A percentile compares a stretch with the other conserved stretches of the same genome.
Conservation (phyloP, 192 early-diverging fungal genomes). For the Podila horticola region DNA sequence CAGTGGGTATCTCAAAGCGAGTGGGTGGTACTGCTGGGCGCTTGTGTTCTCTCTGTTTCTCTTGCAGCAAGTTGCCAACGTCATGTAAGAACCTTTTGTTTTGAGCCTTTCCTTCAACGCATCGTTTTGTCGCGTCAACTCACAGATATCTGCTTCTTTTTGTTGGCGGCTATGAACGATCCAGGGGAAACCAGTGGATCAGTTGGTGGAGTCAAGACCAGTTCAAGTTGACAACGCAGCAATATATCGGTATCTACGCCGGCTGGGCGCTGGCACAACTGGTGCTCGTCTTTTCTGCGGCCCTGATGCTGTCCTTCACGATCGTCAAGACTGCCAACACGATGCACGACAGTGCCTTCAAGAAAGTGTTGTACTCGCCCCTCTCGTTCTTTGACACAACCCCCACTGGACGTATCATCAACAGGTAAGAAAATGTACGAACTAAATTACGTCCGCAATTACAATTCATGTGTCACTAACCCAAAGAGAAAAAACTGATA, state of each 20-base stretch:
- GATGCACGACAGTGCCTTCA: slow-evolving; percentile 72
- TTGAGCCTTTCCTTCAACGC: not conserved
- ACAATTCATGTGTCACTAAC: slow-evolving; percentile 70
- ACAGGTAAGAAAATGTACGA: slow-evolving; percentile 71
- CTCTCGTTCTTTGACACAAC: slow-evolving; percentile 91
- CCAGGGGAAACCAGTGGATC: slow-evolving; percentile 49
- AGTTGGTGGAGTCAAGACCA: slow-evolving; percentile 48
- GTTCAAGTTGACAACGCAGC: slow-evolving; percentile 12
- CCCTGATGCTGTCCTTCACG: slow-evolving; percentile 30
- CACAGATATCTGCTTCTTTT: not conserved
- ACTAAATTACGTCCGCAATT: slow-evolving; percentile 47
- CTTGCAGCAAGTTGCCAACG: slow-evolving; percentile 36
- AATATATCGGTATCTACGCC: slow-evolving; percentile 36
- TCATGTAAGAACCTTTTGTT: slow-evolving; percentile 28
- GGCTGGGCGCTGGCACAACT: slow-evolving; percentile 27
- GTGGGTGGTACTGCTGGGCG: slow-evolving; percentile 25
- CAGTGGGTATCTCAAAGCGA: slow-evolving; percentile 28
- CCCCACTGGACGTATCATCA: slow-evolving; percentile 87
- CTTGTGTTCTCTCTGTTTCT: slow-evolving; percentile 13
- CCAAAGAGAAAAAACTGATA: slow-evolving; percentile 48
- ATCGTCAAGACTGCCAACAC: slow-evolving; percentile 69
- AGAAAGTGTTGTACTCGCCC: slow-evolving; percentile 67
- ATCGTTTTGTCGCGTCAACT: no score
- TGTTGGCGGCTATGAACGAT: not conserved
- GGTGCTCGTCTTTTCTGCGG: slow-evolving; percentile 28